phyloP scores from a whole-genome alignment of 2,329 filamentous ascomycete genomes.

The Shiraia sp. region DNA sequence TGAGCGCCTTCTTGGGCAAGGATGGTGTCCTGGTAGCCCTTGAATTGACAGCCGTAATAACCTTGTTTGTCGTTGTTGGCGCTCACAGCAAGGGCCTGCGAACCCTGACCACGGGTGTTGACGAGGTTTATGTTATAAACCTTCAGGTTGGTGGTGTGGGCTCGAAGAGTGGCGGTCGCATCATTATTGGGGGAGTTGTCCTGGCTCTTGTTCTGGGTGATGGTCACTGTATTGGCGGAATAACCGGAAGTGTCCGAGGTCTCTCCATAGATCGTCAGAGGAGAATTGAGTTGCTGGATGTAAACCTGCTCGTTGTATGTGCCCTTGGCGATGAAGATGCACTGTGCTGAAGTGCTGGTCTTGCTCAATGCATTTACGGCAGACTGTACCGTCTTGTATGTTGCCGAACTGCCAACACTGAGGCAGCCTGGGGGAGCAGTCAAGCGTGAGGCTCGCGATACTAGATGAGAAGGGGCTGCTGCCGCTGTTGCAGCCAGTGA shows the following conservation, averaged over 20 bases:
- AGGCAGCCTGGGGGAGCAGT: slow-evolving; percentile 56
- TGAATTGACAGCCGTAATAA: slow-evolving; percentile 61
- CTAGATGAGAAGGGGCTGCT: slow-evolving; percentile 24
- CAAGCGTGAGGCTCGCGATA: slow-evolving; percentile 43
- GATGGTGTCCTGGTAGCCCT: slow-evolving; percentile 61
- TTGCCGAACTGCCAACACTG: slow-evolving; percentile 50
- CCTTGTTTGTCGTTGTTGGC: slow-evolving; percentile 57
- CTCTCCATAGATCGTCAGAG: slow-evolving; percentile 62
- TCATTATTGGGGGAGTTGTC: slow-evolving; percentile 58
- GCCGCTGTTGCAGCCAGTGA: slow-evolving; percentile 22
- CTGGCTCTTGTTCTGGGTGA: slow-evolving; percentile 54
- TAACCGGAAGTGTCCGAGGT: slow-evolving; percentile 58
- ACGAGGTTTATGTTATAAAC: slow-evolving; percentile 66
- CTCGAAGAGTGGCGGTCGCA: slow-evolving; percentile 55
- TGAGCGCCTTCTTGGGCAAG: slow-evolving; percentile 53
- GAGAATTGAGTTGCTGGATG: slow-evolving; percentile 52
- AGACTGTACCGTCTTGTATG: slow-evolving; percentile 57
- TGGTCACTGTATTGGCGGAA: slow-evolving; percentile 61
- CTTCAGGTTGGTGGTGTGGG: slow-evolving; percentile 55
- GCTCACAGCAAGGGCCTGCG: slow-evolving; percentile 59
- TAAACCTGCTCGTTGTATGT: slow-evolving; percentile 66
- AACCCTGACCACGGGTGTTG: slow-evolving; percentile 50
- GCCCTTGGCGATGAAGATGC: slow-evolving; percentile 65
- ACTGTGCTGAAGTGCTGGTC: slow-evolving; percentile 54
- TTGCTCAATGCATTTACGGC: slow-evolving; percentile 64